Conservation (phyloP, 805 yeast species). For the Hanseniaspora valbyensis region DNA sequence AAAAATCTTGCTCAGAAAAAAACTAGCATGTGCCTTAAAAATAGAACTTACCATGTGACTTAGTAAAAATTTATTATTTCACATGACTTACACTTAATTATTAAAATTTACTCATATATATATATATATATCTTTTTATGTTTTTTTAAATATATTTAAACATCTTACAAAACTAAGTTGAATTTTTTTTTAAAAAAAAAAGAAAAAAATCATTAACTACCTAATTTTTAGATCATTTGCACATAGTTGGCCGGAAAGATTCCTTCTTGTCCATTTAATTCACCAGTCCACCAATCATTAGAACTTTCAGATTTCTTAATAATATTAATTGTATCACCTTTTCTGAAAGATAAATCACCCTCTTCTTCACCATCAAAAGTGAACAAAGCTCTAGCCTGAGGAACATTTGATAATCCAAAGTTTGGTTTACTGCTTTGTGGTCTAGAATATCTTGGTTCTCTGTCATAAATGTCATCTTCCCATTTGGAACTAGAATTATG, state of each 20-base stretch:
- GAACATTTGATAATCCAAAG: slow-evolving; percentile 34
- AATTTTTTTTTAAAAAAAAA: no score
- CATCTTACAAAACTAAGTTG: no score
- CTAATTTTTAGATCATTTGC: no score
- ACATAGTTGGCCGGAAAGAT: slow-evolving; percentile 97
- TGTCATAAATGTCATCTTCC: slow-evolving; percentile 83
- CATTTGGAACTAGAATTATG: slow-evolving; percentile 39
- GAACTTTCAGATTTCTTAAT: slow-evolving; percentile 74
- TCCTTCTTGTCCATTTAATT: slow-evolving; percentile 71
- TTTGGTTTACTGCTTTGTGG: slow-evolving; percentile 36
- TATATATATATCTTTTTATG: no score
- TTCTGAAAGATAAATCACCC: slow-evolving; percentile 87
- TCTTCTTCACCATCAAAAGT: slow-evolving; percentile 82
- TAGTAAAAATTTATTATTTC: no score
- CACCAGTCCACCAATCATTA: slow-evolving; percentile 99
- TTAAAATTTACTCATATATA: no score
- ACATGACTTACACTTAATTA: no score
- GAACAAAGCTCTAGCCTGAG: slow-evolving; percentile 82
- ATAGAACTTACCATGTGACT: no score
- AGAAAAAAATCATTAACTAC: no score
- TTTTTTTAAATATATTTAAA: no score
- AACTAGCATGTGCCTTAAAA: no score
- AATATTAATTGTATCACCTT: slow-evolving; percentile 87
- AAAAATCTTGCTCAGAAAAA: no score
- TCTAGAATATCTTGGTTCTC: slow-evolving; percentile 30